A percentile compares a stretch with the other conserved stretches of the same genome.
Evolutionary conservation across 805 yeast species (phyloP).

Genomic region (Barnettozyma pratensis): DNA sequence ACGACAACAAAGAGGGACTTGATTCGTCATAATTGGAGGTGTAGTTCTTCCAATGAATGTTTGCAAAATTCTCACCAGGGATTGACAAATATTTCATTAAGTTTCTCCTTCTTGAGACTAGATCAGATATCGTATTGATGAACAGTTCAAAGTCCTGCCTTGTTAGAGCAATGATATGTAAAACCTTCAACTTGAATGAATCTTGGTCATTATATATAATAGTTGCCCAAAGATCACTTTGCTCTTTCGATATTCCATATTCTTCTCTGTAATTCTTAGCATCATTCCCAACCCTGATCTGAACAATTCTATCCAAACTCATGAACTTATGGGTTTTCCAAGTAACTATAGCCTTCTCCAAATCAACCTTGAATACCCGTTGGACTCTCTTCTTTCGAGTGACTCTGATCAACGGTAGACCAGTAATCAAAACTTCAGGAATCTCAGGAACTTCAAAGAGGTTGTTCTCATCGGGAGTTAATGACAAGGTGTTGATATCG

Average conservation of each 20-base stretch:
- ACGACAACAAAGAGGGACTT: constrained; percentile 39
- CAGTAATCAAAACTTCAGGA: constrained; percentile 45
- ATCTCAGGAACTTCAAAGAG: constrained; percentile 32
- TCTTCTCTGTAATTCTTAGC: constrained; percentile 87
- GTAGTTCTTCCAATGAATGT: constrained; percentile 57
- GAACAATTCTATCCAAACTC: constrained; percentile 58
- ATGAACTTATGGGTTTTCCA: constrained; percentile 51
- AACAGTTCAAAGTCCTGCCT: constrained; percentile 49
- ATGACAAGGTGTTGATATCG: constrained; percentile 1
- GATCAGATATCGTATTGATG: constrained; percentile 46
- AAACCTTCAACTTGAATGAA: constrained; percentile 62
- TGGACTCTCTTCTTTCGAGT: constrained; percentile 66
- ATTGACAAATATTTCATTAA: constrained; percentile 58
- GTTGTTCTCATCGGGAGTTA: constrained; percentile 10
- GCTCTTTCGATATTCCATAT: constrained; percentile 63
- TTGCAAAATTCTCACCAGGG: constrained; percentile 58
- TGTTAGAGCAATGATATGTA: constrained; percentile 68
- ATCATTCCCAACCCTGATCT: constrained; percentile 56
- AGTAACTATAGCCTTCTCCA: constrained; percentile 45
- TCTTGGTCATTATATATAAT: constrained; percentile 61
- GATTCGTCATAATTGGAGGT: constrained; percentile 31
- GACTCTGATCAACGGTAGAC: constrained; percentile 60
- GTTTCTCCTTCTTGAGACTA: constrained; percentile 54
- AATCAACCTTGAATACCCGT: constrained; percentile 51
- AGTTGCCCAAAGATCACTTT: constrained; percentile 70